Base-by-base conservation (phyloP, 768 basidiomycete genomes). In the Collybia nuda region DNA sequence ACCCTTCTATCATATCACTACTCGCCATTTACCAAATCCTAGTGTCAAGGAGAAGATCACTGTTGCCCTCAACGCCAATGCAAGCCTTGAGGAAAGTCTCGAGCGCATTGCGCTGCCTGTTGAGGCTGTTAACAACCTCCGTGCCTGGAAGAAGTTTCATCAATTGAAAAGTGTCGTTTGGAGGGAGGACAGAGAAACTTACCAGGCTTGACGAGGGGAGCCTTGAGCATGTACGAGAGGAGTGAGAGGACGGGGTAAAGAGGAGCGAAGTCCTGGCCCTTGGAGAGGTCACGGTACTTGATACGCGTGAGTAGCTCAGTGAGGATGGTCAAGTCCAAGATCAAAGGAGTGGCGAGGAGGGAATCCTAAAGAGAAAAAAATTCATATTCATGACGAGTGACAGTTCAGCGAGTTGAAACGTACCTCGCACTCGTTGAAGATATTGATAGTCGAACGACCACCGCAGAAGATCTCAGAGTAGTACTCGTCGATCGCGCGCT, bases 401-500 rank as follows among this genome's bases (percentile, higher is more conserved):
- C n/a, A n/a, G n/a, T n/a, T n/a, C n/a, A n/a, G n/a, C n/a, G 9
- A 6, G 14, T 32, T 32, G 12, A 5, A 32, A 32, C 32, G 12
- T 56, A 86, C 88, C 78, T 96, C 93, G 78, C 96, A 98, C 70
- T 95, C 90, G 69, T 98, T 98, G 82, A 96, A 97, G 73, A 93
- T 92, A 68, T 91, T 93, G 78, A 97, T 94, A 9, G 90, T 92
- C 56, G 88, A 90, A 55, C 92, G 78, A 23, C 95, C 95, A 58
- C 95, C 95, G 64, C 95, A 96, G 76, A 95, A 87, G 62, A 98
- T 94, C 79, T 98, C 95, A 9, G 92, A 95, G 71, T 94, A 93
- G 73, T 98, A 98, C 77, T 98, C 95, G 72, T 98, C 97, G 77
- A 98, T 93, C n/a, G 95, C 97, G 50, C 93, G 82, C 84, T 98